phyloP scores from a whole-genome alignment of 2,329 filamentous ascomycete genomes.

The Nothophoma quercina region DNA sequence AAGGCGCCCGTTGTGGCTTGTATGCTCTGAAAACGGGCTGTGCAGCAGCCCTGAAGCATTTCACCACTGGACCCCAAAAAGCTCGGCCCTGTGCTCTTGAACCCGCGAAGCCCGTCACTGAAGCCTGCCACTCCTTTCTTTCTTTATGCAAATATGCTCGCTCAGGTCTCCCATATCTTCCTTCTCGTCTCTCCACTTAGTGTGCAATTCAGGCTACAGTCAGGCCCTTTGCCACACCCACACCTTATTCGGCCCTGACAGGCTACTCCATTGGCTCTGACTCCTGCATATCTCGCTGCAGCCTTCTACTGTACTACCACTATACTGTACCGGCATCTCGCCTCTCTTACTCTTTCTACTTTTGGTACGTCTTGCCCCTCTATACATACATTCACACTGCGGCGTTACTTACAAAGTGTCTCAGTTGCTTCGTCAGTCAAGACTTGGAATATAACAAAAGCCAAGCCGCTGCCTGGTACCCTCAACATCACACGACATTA shows the following conservation, averaged over 20 bases:
- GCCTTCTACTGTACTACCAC: conserved; percentile 34
- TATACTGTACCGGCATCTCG: conserved; percentile 28
- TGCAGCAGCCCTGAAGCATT: conserved; percentile 42
- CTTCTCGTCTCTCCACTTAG: neutral
- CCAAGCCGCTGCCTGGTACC: conserved; percentile 15
- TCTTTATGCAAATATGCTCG: conserved; percentile 16
- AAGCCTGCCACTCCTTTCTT: conserved; percentile 32
- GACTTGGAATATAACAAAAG: conserved; percentile 22
- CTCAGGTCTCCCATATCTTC: neutral
- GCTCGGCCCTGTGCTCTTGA: conserved; percentile 33
- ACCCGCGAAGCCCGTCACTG: conserved; percentile 28
- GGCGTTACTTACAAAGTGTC: conserved; percentile 33
- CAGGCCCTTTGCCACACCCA: conserved; percentile 37
- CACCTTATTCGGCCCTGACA: conserved; percentile 33
- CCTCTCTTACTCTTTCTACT: conserved; percentile 37
- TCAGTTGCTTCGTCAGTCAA: conserved; percentile 33
- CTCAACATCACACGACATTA: conserved; percentile 10
- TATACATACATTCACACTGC: conserved; percentile 22
- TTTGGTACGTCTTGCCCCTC: conserved; percentile 20
- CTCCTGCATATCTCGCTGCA: conserved; percentile 35
- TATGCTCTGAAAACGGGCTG: conserved; percentile 32
- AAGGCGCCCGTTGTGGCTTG: conserved; percentile 17
- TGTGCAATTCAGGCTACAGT: conserved; percentile 41
- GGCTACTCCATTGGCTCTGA: conserved; percentile 30
- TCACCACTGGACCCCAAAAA: conserved; percentile 35